Percentiles rank a stretch among this genome's conserved stretches.
Conservation (phyloP, 2,329 filamentous ascomycete genomes). For the Monosporascus sp. region DNA sequence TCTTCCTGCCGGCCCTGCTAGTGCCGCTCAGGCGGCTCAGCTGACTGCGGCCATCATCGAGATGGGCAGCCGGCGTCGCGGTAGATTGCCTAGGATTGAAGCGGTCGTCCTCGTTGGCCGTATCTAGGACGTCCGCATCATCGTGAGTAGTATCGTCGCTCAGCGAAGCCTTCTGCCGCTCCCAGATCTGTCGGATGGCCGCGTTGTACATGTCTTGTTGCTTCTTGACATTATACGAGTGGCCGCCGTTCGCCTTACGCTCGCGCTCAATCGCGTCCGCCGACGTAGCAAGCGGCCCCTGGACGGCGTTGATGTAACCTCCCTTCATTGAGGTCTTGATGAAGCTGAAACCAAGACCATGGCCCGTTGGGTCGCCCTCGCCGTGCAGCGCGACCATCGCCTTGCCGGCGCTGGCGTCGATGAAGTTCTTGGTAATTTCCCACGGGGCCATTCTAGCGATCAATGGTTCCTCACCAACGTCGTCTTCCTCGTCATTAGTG, state of each 20-base stretch:
- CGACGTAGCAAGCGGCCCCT: slow-evolving; percentile 57
- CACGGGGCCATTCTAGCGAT: slow-evolving; percentile 90
- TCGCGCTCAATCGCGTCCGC: slow-evolving; percentile 85
- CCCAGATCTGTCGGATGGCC: slow-evolving; percentile 89
- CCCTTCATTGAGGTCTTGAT: slow-evolving; percentile 99
- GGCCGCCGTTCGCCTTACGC: slow-evolving; percentile 82
- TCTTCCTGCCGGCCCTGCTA: slow-evolving; percentile 63
- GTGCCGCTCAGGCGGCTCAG: slow-evolving; percentile 66
- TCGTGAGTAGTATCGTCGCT: slow-evolving; percentile 65
- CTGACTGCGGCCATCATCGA: slow-evolving; percentile 76
- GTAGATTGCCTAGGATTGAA: slow-evolving; percentile 71
- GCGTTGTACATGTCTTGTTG: slow-evolving; percentile 91
- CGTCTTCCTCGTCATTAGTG: slow-evolving; percentile 60
- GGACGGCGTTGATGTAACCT: slow-evolving; percentile 79
- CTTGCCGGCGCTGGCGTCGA: slow-evolving; percentile 88
- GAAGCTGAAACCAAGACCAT: slow-evolving; percentile 92
- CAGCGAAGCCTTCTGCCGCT: slow-evolving; percentile 74
- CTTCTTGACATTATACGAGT: slow-evolving; percentile 94
- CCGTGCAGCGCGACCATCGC: slow-evolving; percentile 95
- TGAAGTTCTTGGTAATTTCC: slow-evolving; percentile 94
- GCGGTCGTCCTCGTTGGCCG: slow-evolving; percentile 57
- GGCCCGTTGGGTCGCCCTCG: slow-evolving; percentile 88
- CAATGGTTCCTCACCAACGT: slow-evolving; percentile 62
- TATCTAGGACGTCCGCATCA: slow-evolving; percentile 53
- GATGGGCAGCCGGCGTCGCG: slow-evolving; percentile 58